phyloP scores from a whole-genome alignment of 192 early-diverging fungal genomes.

The Spizellomyces sp. region DNA sequence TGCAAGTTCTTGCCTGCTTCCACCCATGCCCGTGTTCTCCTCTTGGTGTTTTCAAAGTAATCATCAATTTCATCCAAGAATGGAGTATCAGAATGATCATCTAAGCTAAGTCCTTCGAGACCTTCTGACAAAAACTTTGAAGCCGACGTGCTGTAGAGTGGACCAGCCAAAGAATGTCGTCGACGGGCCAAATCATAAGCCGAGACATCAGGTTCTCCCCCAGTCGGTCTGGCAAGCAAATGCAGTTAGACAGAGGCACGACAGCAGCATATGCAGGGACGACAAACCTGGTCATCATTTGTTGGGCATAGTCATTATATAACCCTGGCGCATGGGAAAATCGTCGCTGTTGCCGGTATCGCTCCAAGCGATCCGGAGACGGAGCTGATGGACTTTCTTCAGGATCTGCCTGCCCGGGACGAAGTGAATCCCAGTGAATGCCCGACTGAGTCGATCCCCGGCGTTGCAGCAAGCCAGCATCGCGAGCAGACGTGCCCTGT shows the following conservation, averaged over 20 bases:
- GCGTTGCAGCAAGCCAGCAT: slow-evolving; percentile 48
- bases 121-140: slow-evolving; percentile 38
- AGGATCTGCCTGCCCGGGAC: slow-evolving; percentile 12
- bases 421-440: slow-evolving; percentile 50
- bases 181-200: slow-evolving; percentile 36
- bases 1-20: slow-evolving; percentile 65
- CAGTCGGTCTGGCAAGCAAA: too few species aligned
- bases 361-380: slow-evolving; percentile 52
- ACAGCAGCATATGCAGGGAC: neutral
- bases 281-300: slow-evolving; percentile 27
- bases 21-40: slow-evolving; percentile 57
- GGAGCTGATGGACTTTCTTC: slow-evolving; percentile 19
- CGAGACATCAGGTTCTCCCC: neutral
- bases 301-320: slow-evolving; percentile 41
- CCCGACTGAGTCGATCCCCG: slow-evolving; percentile 57
- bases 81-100: slow-evolving; percentile 31
- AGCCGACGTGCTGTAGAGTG: slow-evolving; percentile 37
- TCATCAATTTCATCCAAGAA: slow-evolving; percentile 60
- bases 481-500: slow-evolving; percentile 32
- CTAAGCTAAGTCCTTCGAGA: slow-evolving; percentile 40
- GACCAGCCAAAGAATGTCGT: slow-evolving; percentile 56
- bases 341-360: slow-evolving; percentile 53
- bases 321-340: slow-evolving; percentile 60
- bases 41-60: slow-evolving; percentile 70
- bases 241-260: too few species aligned